Evolutionary conservation across 2,329 filamentous ascomycete species (phyloP), one percentile per base, ranked within the genome.

Genomic region (Paecilomyces sp.): DNA sequence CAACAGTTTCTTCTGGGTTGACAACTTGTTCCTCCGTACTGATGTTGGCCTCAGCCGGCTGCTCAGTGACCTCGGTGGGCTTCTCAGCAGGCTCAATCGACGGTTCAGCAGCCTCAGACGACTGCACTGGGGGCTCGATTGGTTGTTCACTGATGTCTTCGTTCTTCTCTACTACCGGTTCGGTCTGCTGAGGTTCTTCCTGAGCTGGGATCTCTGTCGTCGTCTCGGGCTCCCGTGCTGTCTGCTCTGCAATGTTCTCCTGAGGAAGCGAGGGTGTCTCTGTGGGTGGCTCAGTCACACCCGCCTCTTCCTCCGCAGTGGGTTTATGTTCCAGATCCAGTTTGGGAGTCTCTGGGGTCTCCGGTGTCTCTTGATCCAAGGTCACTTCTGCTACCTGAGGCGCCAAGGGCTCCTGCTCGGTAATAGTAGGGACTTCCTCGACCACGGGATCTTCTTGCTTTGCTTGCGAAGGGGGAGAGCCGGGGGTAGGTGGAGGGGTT

Each of bases 271-370:
- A 54, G 30, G 30, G 13, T 7, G n/a, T 33, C 6, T 54, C 22
- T 4, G 28, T 33, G 52, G 30, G 57, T 41, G 53, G 34, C n/a
- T 58, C 52, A 18, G 22, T 55, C 18, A 52, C 56, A 33, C 56
- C 55, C 22, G 51, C 33, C 8, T 56, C 53, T 54, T 61, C 57
- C 54, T 61, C 57, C 13, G 58, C 41, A 28, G 41, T 13, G 33
- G 59, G 53, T 57, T 57, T 54, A 54, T 57, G 60, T n/a, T 47
- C 41, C 15, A 47, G 41, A 47, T 57, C 36, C 58, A 58, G 52
- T 6, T 47, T 47, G 41, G 52, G 22, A 9, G 25, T n/a, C 18
- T 28, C 22, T 54, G 52, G 13, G 6, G 52, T 54, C 7, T 28
- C 22, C 28, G 52, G 13, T n/a, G 52, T 54, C 7, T 54, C 52